Conservation (phyloP, 2,329 filamentous ascomycete species). For the Sarocladium oryzae region DNA sequence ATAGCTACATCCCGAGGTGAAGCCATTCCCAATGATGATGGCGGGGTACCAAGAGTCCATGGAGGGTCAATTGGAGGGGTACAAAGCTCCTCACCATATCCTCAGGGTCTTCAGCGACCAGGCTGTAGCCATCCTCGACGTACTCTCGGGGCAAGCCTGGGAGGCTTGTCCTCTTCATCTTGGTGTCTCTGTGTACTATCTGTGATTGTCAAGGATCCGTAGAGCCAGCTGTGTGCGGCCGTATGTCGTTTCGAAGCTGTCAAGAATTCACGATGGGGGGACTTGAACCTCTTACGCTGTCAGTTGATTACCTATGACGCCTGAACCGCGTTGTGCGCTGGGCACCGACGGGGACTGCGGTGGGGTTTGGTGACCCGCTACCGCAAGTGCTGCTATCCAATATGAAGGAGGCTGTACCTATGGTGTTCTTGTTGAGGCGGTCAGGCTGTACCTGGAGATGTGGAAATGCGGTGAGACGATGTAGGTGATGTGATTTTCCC, state of each 20-base stretch:
- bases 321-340: constrained; percentile 7
- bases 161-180: constrained; percentile 4
- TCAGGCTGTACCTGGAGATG: too few relatives aligned
- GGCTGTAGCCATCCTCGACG: constrained; percentile 6
- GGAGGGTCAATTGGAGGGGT: constrained; percentile 9
- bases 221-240: background rate
- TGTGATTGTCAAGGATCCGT: too few relatives aligned
- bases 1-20: background rate
- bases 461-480: too few relatives aligned
- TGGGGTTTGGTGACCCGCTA: constrained; percentile 2
- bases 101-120: constrained; percentile 33
- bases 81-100: constrained; percentile 33
- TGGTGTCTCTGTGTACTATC: too few relatives aligned
- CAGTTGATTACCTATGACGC: background rate
- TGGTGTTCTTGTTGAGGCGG: background rate
- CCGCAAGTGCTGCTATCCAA: too few relatives aligned
- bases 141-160: constrained; percentile 1
- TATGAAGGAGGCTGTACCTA: background rate
- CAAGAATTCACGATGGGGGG: background rate
- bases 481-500: too few relatives aligned
- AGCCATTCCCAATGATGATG: constrained; percentile 6
- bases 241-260: background rate
- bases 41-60: constrained; percentile 2
- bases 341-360: constrained; percentile 2
- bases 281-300: too few relatives aligned